phyloP scores from a whole-genome alignment of 2,329 filamentous ascomycete species.

The Epichloe coenophiala region DNA sequence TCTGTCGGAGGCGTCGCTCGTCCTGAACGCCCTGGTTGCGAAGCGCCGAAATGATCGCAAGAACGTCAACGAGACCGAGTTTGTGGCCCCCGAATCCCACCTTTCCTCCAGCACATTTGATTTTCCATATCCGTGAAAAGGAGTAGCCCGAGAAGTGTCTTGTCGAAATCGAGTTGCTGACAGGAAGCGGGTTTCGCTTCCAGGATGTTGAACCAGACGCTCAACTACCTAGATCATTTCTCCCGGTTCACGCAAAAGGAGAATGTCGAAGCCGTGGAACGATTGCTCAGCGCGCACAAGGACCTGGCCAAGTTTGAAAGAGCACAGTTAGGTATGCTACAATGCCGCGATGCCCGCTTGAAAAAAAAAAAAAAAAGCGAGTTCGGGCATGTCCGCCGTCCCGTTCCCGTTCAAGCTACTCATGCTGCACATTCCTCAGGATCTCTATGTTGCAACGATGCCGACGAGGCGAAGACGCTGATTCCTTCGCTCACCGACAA shows the following conservation, averaged over 20 bases:
- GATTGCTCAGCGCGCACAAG: constrained; percentile 64
- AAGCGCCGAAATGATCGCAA: constrained; percentile 69
- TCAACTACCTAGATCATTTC: constrained; percentile 89
- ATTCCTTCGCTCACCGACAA: constrained; percentile 84
- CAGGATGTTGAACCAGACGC: constrained; percentile 72
- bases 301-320: constrained; percentile 86
- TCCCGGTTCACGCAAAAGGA: constrained; percentile 92
- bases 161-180: constrained; percentile 3
- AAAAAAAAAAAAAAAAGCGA: too few species aligned
- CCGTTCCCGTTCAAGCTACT: background rate
- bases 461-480: constrained; percentile 91
- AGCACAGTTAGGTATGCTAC: constrained; percentile 64
- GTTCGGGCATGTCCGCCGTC: too few species aligned
- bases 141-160: background rate
- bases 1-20: constrained; percentile 78
- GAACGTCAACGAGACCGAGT: constrained; percentile 76
- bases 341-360: background rate
- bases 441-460: constrained; percentile 79
- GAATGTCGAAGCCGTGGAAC: constrained; percentile 87
- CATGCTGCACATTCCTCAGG: constrained; percentile 34
- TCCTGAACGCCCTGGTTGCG: constrained; percentile 78
- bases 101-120: background rate
- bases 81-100: constrained; percentile 21
- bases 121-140: too few species aligned
- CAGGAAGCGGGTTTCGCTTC: background rate